Evolutionary conservation across 768 basidiomycete species (phyloP).

Genomic region (Lepiota subincarnata): DNA sequence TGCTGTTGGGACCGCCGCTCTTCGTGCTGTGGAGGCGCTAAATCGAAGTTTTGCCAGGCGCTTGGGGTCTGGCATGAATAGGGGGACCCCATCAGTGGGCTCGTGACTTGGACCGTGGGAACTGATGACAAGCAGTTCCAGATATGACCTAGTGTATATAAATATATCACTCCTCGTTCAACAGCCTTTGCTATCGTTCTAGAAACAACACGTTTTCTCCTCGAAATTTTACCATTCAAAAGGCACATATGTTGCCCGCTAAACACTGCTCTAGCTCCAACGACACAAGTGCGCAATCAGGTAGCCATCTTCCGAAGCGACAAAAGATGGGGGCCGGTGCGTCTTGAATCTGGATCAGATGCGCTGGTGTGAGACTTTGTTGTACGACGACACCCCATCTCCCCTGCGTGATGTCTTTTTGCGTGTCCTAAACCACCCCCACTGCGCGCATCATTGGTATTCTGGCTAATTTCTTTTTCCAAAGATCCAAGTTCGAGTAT

Average conservation of each 20-base stretch:
- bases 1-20: no score
- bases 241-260: background rate
- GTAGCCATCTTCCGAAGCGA: constrained; percentile 25
- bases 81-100: no score
- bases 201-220: no score
- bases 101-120: no score
- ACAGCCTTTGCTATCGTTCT: background rate
- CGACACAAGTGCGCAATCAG: constrained; percentile 17
- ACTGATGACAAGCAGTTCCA: no score
- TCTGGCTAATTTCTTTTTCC: background rate
- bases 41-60: no score
- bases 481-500: background rate
- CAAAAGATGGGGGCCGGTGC: constrained; percentile 27
- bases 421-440: background rate
- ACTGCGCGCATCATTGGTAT: no score
- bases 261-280: constrained; percentile 11
- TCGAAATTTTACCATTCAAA: background rate
- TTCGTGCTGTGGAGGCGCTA: no score
- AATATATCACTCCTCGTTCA: background rate
- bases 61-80: no score
- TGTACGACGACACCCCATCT: background rate
- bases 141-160: no score
- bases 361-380: constrained; percentile 12
- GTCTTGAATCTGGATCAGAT: constrained; percentile 15
- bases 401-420: constrained; percentile 4